Evolutionary conservation across 306 rosid species (phyloP), one percentile per base, ranked within the genome.

Genomic region (Aeschynomene evenia): DNA sequence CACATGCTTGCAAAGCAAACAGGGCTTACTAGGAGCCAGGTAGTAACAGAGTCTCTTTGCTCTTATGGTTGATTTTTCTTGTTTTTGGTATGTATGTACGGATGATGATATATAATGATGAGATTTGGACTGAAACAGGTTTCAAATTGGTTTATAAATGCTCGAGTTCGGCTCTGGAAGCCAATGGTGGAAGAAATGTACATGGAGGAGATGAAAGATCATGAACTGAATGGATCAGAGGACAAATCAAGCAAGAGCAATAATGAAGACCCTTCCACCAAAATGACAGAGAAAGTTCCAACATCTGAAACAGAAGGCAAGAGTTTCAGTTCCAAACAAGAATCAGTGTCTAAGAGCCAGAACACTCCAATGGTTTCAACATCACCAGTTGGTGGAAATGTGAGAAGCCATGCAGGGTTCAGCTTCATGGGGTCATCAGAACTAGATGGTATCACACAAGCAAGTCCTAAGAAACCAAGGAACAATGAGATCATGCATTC

Each of bases 141-240:
- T 48, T 95, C 99, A 0, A 95, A 95, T 69, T 95, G 99, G 99
- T 95, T 95, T 66, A 95, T 95, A 70, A 95, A 95, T 81, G 99
- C 99, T 40, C 87, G 99, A 36, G 99, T 95, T 76, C 85, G 99
- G 29, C 88, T 95, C 12, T 95, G 99, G 99, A 91, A 95, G 80
- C 99, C 99, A 19, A 95, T 95, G 99, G 99, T 95, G 66, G 99
- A 95, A 77, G 99, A 95, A 58, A 89, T 95, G 99, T 95, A 95
- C 79, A 0, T 58, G 78, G 99, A 95, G 73, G 99, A 91, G 66
- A 79, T 87, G 77, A 95, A 95, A 72, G 97, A 95, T 61, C 86
- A 91, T n/a, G 96, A 94, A 23, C 87, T 75, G 66, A 89, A 87
- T 49, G 90, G 84, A 3, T 77, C 87, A 6, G 88, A 81, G 24